phyloP scores from a whole-genome alignment of 169 alveolate species.

The Eimeria nieschulzi region DNA sequence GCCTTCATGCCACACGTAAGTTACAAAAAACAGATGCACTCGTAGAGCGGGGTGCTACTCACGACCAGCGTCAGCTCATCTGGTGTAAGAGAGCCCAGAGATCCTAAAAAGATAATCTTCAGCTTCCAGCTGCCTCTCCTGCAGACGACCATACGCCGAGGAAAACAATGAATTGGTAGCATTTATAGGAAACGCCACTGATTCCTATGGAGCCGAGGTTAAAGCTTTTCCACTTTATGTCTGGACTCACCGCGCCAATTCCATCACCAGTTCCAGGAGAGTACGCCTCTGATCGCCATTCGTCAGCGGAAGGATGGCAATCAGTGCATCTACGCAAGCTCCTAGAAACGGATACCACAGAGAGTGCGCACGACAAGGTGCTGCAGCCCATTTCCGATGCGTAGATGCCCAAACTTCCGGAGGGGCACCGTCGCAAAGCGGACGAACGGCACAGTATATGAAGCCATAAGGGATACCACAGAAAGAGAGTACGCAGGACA shows the following conservation, averaged over 20 bases:
- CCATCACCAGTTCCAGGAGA: slow-evolving; percentile 39
- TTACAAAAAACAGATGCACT: not conserved
- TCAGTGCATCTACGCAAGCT: slow-evolving; percentile 55
- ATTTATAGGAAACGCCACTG: not conserved
- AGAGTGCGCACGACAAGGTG: not conserved
- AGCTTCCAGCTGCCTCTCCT: slow-evolving; percentile 64
- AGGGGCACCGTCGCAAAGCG: no score
- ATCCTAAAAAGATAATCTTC: slow-evolving; percentile 10
- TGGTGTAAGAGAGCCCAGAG: slow-evolving; percentile 18
- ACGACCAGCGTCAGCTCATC: slow-evolving; percentile 14
- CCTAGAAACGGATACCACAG: slow-evolving; percentile 4
- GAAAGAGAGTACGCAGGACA: not conserved
- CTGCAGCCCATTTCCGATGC: no score
- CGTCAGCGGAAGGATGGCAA: slow-evolving; percentile 29
- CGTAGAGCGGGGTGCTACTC: slow-evolving; percentile 1
- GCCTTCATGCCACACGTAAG: no score
- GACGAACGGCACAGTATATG: no score
- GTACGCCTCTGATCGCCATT: slow-evolving; percentile 49
- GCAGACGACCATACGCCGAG: slow-evolving; percentile 2
- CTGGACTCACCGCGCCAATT: slow-evolving; percentile 36
- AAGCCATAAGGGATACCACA: not conserved
- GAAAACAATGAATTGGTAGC: no score
- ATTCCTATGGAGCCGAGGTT: not conserved
- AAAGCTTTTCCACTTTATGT: not conserved
- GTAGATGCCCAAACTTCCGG: no score